A percentile compares a stretch with the other conserved stretches of the same genome.
Evolutionary conservation across 2,329 filamentous ascomycete species (phyloP).

Genomic region (Colletotrichum liaoningense): DNA sequence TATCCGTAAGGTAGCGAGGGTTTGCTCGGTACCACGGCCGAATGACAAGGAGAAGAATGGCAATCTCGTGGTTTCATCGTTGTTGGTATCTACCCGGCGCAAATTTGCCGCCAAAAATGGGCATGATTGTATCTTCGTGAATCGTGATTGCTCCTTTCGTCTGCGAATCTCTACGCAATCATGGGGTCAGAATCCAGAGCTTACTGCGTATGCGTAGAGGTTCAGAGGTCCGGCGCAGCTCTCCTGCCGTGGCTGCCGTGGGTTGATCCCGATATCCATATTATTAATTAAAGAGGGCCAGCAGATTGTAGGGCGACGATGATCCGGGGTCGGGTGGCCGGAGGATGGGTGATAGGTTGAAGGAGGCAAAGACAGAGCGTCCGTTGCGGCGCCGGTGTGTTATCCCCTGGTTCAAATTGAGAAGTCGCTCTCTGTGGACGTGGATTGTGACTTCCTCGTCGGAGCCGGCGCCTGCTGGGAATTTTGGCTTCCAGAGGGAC

Average conservation of each 20-base stretch:
- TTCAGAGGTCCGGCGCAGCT: neutral
- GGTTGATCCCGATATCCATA: constrained; percentile 7
- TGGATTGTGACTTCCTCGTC: neutral
- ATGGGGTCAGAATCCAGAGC: neutral
- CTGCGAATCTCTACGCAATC: neutral
- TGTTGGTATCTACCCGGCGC: neutral
- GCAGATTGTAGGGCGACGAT: neutral
- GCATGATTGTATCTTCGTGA: neutral
- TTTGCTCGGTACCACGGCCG: neutral
- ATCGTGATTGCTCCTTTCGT: neutral
- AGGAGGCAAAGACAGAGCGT: neutral
- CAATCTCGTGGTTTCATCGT: neutral
- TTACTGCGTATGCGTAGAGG: too few species aligned
- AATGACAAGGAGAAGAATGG: constrained; percentile 3
- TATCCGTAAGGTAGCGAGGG: neutral
- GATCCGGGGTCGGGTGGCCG: constrained; percentile 7
- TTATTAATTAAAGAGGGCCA: constrained; percentile 1
- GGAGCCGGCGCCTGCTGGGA: constrained; percentile 19
- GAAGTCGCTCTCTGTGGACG: too few species aligned
- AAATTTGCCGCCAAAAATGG: neutral
- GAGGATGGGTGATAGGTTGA: neutral
- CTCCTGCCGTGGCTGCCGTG: constrained; percentile 6
- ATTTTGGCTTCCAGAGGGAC: neutral
- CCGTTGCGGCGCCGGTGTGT: neutral
- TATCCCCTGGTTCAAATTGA: neutral